Evolutionary conservation across 192 early-diverging fungal species (phyloP).

Genomic region (Chytriomyces sp.): DNA sequence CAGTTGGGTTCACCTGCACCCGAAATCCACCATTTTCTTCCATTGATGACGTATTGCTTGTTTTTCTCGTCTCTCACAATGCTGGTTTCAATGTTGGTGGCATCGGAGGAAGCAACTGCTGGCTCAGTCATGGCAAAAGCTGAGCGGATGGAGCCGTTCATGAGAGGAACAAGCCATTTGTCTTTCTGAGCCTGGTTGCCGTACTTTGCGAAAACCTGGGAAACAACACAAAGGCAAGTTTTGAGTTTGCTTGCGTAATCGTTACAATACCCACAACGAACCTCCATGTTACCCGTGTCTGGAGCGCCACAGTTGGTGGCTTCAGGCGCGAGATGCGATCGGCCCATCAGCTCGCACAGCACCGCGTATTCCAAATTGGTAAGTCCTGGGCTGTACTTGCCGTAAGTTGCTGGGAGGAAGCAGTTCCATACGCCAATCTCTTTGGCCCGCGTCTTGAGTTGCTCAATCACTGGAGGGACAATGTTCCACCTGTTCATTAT

Average conservation of each 20-base stretch:
- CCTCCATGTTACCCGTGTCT: slow-evolving; percentile 99
- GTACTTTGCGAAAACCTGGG: slow-evolving; percentile 85
- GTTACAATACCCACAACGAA: too few species aligned
- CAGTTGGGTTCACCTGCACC: slow-evolving; percentile 68
- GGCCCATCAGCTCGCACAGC: slow-evolving; percentile 90
- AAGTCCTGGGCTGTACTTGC: slow-evolving; percentile 77
- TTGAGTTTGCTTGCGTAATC: too few species aligned
- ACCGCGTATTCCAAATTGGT: slow-evolving; percentile 94
- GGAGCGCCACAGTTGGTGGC: slow-evolving; percentile 92
- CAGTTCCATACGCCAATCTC: slow-evolving; percentile 95
- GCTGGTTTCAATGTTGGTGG: slow-evolving; percentile 91
- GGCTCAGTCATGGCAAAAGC: slow-evolving; percentile 99
- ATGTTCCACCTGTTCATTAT: slow-evolving; percentile 20
- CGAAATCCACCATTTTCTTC: slow-evolving; percentile 98
- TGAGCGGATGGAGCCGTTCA: slow-evolving; percentile 91
- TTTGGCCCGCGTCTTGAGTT: slow-evolving; percentile 85
- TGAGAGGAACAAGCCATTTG: slow-evolving; percentile 70
- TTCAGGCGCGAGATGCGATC: slow-evolving; percentile 84
- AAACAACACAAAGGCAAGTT: too few species aligned
- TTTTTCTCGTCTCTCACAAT: slow-evolving; percentile 58
- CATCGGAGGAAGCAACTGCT: slow-evolving; percentile 93
- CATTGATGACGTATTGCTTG: slow-evolving; percentile 53
- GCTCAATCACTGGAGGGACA: slow-evolving; percentile 85
- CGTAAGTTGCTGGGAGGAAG: slow-evolving; percentile 82
- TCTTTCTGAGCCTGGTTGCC: slow-evolving; percentile 84